These are phyloP conservation scores for Condylostoma magnum DNA, from an alignment of 169 alveolate species.

Conservation along the genomic window DNA sequence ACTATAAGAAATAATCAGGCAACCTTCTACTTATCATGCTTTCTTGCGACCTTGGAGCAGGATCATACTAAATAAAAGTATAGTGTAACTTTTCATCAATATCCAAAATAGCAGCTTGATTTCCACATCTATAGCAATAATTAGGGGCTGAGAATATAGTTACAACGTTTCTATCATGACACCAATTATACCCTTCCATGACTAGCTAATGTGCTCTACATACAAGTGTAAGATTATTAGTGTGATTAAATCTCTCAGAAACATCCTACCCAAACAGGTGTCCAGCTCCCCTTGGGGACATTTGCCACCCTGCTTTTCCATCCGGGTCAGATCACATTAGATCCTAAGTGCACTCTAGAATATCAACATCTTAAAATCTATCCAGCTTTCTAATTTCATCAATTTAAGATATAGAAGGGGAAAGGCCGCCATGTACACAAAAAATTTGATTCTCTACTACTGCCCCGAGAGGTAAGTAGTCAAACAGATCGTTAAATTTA, in stretches of 20 bases:
- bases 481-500: slow-evolving; percentile 95
- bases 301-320: slow-evolving; percentile 91
- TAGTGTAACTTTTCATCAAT: slow-evolving; percentile 92
- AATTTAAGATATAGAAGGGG: slow-evolving; percentile 91
- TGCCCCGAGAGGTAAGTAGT: slow-evolving; percentile 95
- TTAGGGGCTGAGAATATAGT: slow-evolving; percentile 96
- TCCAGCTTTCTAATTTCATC: slow-evolving; percentile 90
- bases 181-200: slow-evolving; percentile 90
- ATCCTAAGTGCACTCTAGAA: slow-evolving; percentile 99
- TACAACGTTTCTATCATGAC: slow-evolving; percentile 89
- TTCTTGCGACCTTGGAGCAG: slow-evolving; percentile 86
- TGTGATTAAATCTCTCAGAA: slow-evolving; percentile 79
- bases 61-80: slow-evolving; percentile 80
- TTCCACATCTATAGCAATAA: slow-evolving; percentile 95
- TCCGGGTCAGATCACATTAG: slow-evolving; percentile 98
- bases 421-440: slow-evolving; percentile 98
- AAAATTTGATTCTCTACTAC: slow-evolving; percentile 91
- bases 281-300: slow-evolving; percentile 98
- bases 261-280: slow-evolving; percentile 96
- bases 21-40: slow-evolving; percentile 57
- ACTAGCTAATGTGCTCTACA: slow-evolving; percentile 97
- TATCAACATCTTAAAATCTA: slow-evolving; percentile 92
- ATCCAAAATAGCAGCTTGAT: slow-evolving; percentile 94
- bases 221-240: slow-evolving; percentile 92
- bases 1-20: slow-evolving; percentile 68